Percentiles rank a stretch among this genome's conserved stretches.
Evolutionary conservation across 164 flowering plant species (phyloP).

Genomic region (Echeveria elegans): DNA sequence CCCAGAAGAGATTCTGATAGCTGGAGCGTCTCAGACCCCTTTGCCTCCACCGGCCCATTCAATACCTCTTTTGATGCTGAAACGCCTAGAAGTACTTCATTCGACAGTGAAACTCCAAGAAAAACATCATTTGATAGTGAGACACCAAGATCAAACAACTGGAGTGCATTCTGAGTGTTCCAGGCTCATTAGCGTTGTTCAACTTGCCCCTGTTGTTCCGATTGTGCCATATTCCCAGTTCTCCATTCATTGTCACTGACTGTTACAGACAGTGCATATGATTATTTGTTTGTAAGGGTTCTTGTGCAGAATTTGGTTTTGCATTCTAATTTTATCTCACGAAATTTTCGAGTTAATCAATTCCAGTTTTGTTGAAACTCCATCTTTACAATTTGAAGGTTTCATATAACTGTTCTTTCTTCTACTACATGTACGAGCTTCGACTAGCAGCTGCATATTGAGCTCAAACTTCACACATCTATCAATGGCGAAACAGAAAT

Average conservation of each 20-base stretch:
- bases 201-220: neutral
- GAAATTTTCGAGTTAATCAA: neutral
- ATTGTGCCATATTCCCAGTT: neutral
- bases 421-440: neutral
- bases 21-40: slow-evolving; percentile 16
- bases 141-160: slow-evolving; percentile 12
- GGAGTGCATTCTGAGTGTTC: slow-evolving; percentile 39
- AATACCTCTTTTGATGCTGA: slow-evolving; percentile 14
- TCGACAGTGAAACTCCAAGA: slow-evolving; percentile 19
- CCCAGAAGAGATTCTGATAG: slow-evolving; percentile 35
- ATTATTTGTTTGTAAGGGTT: no score
- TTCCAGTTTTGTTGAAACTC: neutral
- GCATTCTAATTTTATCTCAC: no score
- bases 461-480: neutral
- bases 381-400: neutral
- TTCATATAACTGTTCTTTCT: no score
- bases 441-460: neutral
- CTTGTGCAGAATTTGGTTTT: neutral
- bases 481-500: neutral
- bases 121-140: slow-evolving; percentile 13
- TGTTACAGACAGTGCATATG: neutral
- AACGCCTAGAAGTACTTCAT: slow-evolving; percentile 31
- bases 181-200: no score
- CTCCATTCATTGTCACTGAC: neutral
- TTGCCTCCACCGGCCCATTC: slow-evolving; percentile 2